Evolutionary conservation across 139 green algal genomes (phyloP), one percentile per base, ranked within the genome.

Genomic region (Closterium sp.): DNA sequence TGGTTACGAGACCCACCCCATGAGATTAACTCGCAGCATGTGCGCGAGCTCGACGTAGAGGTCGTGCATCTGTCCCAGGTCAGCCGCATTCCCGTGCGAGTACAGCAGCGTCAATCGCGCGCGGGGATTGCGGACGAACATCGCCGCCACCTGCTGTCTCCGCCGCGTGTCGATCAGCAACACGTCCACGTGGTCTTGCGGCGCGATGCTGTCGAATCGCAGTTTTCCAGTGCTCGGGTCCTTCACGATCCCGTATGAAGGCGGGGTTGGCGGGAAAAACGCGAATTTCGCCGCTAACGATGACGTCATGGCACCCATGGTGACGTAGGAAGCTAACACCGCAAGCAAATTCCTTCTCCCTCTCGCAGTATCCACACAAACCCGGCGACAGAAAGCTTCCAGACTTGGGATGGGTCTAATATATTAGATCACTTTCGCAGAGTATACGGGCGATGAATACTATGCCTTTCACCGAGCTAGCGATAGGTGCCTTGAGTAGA

Each of bases 11-110:
- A 91, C 93, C 45, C 34, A 95, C 93, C 93, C 95, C 89, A 98
- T 92, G 9, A 99, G 90, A 89, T 98, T 98, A 31, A 96, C 96
- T 22, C 94, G 86, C 70, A 99, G 92, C 91, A 96, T 91, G 31
- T 91, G 94, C 0, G 94, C 94, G 13, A 98, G 89, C 62, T 97
- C 96, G 92, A 95, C 90, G 90, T 97, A 97, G 62, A 98, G 96
- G 10, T 97, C 97, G 30, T 98, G 95, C 96, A 98, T 97, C 91
- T 97, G 96, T 0, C 97, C 97, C n/a, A 99, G 91, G 94, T 99
- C 97, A 24, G 98, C 97, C 9, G 97, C 97, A 88, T 99, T 99
- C 70, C 97, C 97, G 92, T 99, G 97, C 70, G 94, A 97, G 96
- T 98, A 98, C 45, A 99, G 93, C 5, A 99, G 85, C 0, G 97